Conservation (phyloP, 169 alveolate species). For the Theileria sp. region DNA sequence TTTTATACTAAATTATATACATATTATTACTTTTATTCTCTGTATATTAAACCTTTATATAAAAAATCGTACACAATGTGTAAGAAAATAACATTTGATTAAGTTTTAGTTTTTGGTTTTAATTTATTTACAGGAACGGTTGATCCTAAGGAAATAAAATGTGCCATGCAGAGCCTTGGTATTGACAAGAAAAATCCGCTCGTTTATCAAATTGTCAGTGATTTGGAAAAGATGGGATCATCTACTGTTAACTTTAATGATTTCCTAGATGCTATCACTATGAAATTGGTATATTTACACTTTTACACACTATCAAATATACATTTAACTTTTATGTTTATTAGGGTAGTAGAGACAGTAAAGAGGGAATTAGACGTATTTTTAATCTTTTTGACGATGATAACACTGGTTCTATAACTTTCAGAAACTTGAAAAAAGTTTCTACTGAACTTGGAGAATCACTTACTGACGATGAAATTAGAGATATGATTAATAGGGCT, state of each 20-base stretch:
- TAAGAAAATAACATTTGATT: not conserved
- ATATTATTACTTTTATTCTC: not conserved
- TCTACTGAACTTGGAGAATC: constrained; percentile 98
- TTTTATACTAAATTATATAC: not conserved
- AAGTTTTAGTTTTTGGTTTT: not conserved
- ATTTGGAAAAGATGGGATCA: constrained; percentile 93
- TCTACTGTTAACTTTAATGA: constrained; percentile 95
- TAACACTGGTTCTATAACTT: constrained; percentile 91
- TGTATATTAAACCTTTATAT: not conserved
- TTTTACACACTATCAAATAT: not conserved
- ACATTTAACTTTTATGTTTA: constrained; percentile 29
- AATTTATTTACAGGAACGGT: constrained; percentile 81
- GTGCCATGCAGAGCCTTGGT: constrained; percentile 99
- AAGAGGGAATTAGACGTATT: constrained; percentile 96
- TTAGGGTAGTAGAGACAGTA: constrained; percentile 93
- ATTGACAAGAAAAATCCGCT: constrained; percentile 97
- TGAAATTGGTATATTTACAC: constrained; percentile 80
- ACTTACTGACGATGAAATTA: constrained; percentile 94
- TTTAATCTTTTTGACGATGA: constrained; percentile 97
- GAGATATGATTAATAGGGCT: constrained; percentile 98
- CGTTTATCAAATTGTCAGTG: constrained; percentile 96
- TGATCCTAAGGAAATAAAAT: constrained; percentile 98
- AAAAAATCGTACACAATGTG: not conserved
- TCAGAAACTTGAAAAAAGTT: constrained; percentile 94
- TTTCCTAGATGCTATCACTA: constrained; percentile 96